Conservation (phyloP, 2,329 filamentous ascomycete genomes). For the Plenodomus biglobosus region DNA sequence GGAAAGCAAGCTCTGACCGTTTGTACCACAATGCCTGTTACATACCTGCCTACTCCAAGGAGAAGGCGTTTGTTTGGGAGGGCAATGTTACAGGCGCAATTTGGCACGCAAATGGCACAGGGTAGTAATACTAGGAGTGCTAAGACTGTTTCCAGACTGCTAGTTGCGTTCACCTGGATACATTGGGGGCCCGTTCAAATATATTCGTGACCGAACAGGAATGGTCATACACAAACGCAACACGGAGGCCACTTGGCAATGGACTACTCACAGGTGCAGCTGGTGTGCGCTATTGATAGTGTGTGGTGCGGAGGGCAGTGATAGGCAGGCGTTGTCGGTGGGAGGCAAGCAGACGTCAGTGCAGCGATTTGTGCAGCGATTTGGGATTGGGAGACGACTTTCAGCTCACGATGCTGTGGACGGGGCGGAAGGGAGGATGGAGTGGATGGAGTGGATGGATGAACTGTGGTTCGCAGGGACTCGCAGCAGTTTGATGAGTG, state of each 20-base stretch:
- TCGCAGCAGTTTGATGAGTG: constrained; percentile 25
- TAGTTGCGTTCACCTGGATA: background rate
- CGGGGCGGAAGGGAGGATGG: too few species aligned
- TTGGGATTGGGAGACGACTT: background rate
- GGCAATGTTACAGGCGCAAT: constrained; percentile 7
- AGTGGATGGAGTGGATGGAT: too few species aligned
- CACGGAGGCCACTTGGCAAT: constrained; percentile 1
- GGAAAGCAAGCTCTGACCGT: too few species aligned
- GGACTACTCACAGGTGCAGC: background rate
- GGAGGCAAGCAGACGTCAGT: background rate
- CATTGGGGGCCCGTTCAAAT: background rate
- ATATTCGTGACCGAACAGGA: background rate
- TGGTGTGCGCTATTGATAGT: background rate
- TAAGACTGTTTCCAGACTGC: background rate
- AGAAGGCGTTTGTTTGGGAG: background rate
- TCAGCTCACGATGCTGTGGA: constrained; percentile 11
- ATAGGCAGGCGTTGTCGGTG: background rate
- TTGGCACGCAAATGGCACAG: background rate
- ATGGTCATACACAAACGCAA: background rate
- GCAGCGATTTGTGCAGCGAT: too few species aligned
- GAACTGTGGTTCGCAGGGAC: constrained; percentile 33
- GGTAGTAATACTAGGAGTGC: background rate
- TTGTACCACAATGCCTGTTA: background rate
- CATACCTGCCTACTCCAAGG: background rate
- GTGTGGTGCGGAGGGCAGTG: background rate